phyloP scores from a whole-genome alignment of 495 filamentous ascomycete genomes.

The Geoglossum glabrum region DNA sequence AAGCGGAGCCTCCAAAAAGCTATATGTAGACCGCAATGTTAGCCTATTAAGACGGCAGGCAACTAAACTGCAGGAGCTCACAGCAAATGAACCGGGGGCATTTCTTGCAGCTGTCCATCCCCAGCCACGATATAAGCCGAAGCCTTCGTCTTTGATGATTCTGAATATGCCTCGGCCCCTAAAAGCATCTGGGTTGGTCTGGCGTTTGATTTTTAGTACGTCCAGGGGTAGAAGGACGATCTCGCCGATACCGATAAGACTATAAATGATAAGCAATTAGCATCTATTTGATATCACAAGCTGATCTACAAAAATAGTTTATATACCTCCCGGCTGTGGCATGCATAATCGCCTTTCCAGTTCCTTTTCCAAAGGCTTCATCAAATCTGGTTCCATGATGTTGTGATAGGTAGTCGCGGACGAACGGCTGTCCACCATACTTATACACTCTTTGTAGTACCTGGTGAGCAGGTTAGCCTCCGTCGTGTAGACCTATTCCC shows the following conservation, averaged over 20 bases:
- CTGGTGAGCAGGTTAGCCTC: constrained; percentile 17
- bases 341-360: constrained; percentile 94
- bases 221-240: constrained; percentile 88
- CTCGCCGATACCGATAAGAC: constrained; percentile 90
- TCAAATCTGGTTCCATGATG: constrained; percentile 75
- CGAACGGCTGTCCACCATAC: constrained; percentile 94
- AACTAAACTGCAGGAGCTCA: constrained; percentile 24
- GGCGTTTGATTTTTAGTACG: constrained; percentile 97
- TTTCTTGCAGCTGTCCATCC: constrained; percentile 96
- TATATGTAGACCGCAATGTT: constrained; percentile 17
- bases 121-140: constrained; percentile 88
- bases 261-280: constrained; percentile 15
- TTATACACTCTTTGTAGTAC: constrained; percentile 94
- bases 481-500: background rate
- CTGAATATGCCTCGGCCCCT: constrained; percentile 74
- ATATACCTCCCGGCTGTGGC: constrained; percentile 77
- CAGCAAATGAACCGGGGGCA: constrained; percentile 89
- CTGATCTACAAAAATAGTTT: background rate
- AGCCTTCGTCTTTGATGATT: constrained; percentile 85
- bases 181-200: constrained; percentile 98
- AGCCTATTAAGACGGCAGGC: background rate
- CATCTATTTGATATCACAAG: background rate
- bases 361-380: constrained; percentile 78
- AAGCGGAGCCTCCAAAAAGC: constrained; percentile 97
- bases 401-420: constrained; percentile 67